These are phyloP conservation scores for Kluyveromyces starmeri DNA, from an alignment of 805 yeast genomes.

Conservation along the genomic window DNA sequence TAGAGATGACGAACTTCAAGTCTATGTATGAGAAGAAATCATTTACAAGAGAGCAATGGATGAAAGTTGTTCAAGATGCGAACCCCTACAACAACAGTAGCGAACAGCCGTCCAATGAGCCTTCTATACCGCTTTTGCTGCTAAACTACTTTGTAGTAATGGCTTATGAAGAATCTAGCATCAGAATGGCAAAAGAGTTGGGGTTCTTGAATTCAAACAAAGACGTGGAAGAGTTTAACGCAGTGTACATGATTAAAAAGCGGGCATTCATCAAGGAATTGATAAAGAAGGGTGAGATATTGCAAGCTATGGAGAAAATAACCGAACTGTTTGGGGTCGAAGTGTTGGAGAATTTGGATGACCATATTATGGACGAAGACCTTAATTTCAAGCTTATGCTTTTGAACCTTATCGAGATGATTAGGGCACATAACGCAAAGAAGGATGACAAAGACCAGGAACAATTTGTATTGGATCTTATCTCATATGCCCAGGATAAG, in stretches of 20 bases:
- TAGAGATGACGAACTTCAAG: slow-evolving; percentile 8
- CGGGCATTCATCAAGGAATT: slow-evolving; percentile 19
- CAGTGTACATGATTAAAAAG: slow-evolving; percentile 20
- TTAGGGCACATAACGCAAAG: slow-evolving; percentile 35
- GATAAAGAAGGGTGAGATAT: slow-evolving; percentile 20
- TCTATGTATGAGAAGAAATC: slow-evolving; percentile 15
- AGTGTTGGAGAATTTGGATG: slow-evolving; percentile 14
- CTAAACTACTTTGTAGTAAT: slow-evolving; percentile 69
- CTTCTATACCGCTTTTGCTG: slow-evolving; percentile 35
- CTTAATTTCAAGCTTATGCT: slow-evolving; percentile 67
- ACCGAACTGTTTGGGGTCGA: slow-evolving; percentile 22
- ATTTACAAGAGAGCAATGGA: slow-evolving; percentile 23
- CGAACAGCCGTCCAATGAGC: slow-evolving; percentile 29
- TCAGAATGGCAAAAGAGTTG: slow-evolving; percentile 51
- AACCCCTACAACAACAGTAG: slow-evolving; percentile 1
- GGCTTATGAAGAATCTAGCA: slow-evolving; percentile 65
- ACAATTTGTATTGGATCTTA: slow-evolving; percentile 43
- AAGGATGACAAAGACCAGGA: slow-evolving; percentile 30
- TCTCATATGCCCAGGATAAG: slow-evolving; percentile 52
- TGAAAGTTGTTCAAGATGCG: slow-evolving; percentile 16
- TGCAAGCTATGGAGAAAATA: slow-evolving; percentile 25
- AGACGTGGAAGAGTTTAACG: slow-evolving; percentile 26
- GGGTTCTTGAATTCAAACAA: slow-evolving; percentile 23
- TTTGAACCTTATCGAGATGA: slow-evolving; percentile 72
- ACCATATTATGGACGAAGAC: slow-evolving; percentile 30